phyloP scores from a whole-genome alignment of 768 basidiomycete species.

The Panaeolus papilionaceus region DNA sequence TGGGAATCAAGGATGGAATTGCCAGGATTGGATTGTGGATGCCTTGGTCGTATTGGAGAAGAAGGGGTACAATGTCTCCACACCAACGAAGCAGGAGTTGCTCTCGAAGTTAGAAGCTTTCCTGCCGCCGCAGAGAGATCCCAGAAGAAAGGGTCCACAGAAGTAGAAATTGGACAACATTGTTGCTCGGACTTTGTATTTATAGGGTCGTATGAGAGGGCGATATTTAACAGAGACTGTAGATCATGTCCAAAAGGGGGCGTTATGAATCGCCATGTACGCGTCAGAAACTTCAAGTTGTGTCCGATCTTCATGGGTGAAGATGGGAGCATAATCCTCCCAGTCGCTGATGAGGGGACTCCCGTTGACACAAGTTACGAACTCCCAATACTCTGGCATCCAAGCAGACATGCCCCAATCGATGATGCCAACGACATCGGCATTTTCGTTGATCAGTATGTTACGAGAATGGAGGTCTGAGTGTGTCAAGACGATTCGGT shows the following conservation, averaged over 20 bases:
- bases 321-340: conserved; percentile 1
- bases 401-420: conserved; percentile 26
- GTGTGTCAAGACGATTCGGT: conserved; percentile 25
- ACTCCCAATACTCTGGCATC: conserved; percentile 26
- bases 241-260: conserved; percentile 11
- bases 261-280: conserved; percentile 10
- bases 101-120: not conserved
- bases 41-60: conserved; percentile 10
- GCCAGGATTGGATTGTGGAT: conserved; percentile 21
- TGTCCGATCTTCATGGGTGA: not conserved
- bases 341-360: conserved; percentile 10
- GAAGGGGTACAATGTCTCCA: conserved; percentile 16
- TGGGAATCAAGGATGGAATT: conserved; percentile 17
- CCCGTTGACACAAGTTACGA: conserved; percentile 7
- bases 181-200: not conserved
- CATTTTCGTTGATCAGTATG: conserved; percentile 21
- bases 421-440: conserved; percentile 22
- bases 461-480: conserved; percentile 22
- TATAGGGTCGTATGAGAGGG: not conserved
- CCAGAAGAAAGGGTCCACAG: not conserved
- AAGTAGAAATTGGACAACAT: not conserved
- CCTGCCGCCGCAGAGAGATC: conserved; percentile 5
- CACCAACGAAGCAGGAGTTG: conserved; percentile 12
- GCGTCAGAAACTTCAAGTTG: conserved; percentile 9
- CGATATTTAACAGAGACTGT: not conserved